Evolutionary conservation across 306 rosid genomes (phyloP).

Genomic region (Malus asiatica): DNA sequence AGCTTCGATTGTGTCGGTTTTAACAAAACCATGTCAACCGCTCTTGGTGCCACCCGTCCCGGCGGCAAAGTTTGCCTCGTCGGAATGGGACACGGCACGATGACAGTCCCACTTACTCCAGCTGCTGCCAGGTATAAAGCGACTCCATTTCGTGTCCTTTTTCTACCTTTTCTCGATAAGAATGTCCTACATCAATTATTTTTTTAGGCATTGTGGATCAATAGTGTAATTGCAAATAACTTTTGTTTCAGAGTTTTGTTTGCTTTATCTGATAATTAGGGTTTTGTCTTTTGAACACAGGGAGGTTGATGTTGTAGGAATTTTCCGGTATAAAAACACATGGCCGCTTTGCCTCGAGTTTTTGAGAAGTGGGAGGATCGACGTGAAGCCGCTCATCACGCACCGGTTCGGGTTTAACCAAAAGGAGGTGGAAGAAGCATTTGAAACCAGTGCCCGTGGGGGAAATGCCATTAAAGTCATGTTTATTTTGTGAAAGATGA

Average conservation of each 20-base stretch:
- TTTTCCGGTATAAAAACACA: constrained; percentile 81
- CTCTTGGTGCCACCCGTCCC: background rate
- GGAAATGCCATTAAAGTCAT: constrained; percentile 90
- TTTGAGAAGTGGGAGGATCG: constrained; percentile 72
- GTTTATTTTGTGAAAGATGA: constrained; percentile 58
- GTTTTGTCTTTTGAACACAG: constrained; percentile 8
- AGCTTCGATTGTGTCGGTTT: constrained; percentile 84
- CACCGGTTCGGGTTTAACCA: constrained; percentile 88
- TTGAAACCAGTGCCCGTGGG: constrained; percentile 93
- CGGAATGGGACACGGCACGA: background rate
- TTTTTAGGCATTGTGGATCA: no score
- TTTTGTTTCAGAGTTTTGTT: background rate
- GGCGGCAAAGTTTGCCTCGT: background rate
- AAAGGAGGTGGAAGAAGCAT: constrained; percentile 79
- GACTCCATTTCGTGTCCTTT: background rate
- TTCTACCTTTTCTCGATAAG: background rate
- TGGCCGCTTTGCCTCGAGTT: constrained; percentile 92
- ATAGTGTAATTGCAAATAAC: no score
- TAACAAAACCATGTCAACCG: constrained; percentile 65
- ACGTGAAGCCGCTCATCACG: constrained; percentile 77
- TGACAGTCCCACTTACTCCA: background rate
- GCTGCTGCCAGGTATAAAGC: background rate
- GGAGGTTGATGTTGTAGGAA: constrained; percentile 85
- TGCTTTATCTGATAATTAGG: background rate
- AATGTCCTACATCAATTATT: background rate